Base-by-base conservation (phyloP, 2,329 filamentous ascomycete genomes). In the Diaporthe helianthi region DNA sequence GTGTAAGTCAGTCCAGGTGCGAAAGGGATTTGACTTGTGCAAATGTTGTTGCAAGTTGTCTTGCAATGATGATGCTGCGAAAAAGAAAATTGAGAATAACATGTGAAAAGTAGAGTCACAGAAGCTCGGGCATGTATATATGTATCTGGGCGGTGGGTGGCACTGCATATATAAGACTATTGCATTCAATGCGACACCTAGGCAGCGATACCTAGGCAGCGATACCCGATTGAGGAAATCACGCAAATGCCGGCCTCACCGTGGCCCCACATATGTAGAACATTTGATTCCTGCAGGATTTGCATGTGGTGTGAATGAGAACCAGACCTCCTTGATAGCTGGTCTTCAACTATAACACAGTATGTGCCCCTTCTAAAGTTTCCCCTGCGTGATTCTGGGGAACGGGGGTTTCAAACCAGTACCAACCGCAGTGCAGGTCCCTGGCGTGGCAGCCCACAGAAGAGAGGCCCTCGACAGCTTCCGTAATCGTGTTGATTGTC, bases 51-150 rank as follows among this genome's bases (percentile, higher is more conserved):
- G 33, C 33, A 41, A 26, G 53, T 15, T 58, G 41, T 24, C 41
- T 36, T n/a, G 2, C 24, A 10, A 17, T 13, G 19, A 13, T 17
- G 9, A 19, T 15, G 19, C 29, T 6, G 6, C 4, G 19, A 10
- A 63, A 49, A 24, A 9, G n/a, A n/a, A n/a, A n/a, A n/a, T n/a
- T n/a, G n/a, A n/a, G n/a, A n/a, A n/a, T n/a, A n/a, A 63, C 3
- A 41, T 9, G 58, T 5, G 29, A 49, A 36, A 49, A 26, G 36
- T 63, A 63, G 41, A 63, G 8, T 24, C 12, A 49, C n/a, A 47
- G 29, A 49, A 63, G 58, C 41, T 49, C 58, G 44, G 44, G 58
- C 58, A 63, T 63, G 58, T 33, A 61, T 15, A 36, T 63, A 63
- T 33, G 26, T 63, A 36, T 36, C 44, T 36, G 58, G 29, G 29